Evolutionary conservation across 2,329 filamentous ascomycete genomes (phyloP).

Genomic region (Colletotrichum tamarilloi): DNA sequence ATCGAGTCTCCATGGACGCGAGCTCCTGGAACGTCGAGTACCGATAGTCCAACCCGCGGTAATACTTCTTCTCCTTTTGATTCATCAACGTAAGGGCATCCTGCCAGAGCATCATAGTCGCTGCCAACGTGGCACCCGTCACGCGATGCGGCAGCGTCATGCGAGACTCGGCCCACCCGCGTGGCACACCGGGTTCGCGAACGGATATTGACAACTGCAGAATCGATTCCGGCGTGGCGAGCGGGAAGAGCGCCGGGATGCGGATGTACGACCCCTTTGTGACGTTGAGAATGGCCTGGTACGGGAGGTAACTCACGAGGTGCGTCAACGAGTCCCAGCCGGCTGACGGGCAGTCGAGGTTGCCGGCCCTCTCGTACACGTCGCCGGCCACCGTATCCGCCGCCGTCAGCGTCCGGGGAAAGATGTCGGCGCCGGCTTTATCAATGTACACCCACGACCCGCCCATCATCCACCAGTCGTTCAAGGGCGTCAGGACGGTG

Average conservation of each 20-base stretch:
- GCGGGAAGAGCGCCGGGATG: background rate
- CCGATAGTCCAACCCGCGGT: background rate
- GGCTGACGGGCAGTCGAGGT: constrained; percentile 1
- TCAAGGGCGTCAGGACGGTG: background rate
- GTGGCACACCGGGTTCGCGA: background rate
- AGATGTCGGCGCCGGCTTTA: background rate
- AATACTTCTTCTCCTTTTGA: background rate
- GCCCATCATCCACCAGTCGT: constrained; percentile 12
- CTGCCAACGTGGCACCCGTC: background rate
- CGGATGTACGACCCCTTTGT: background rate
- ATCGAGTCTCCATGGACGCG: background rate
- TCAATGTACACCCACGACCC: background rate
- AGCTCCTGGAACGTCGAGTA: constrained; percentile 1
- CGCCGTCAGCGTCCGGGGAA: background rate
- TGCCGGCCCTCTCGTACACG: background rate
- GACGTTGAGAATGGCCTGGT: background rate
- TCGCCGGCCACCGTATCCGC: background rate
- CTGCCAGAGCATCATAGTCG: background rate
- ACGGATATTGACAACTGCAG: background rate
- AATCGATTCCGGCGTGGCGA: background rate
- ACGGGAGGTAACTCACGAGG: background rate
- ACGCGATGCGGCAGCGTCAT: background rate
- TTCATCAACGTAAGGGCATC: background rate
- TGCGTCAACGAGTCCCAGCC: constrained; percentile 3
- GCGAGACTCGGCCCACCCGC: background rate